Evolutionary conservation across 345 rosid genomes (phyloP), one percentile per base, ranked within the genome.

Genomic region (Eucalyptus shirleyi): DNA sequence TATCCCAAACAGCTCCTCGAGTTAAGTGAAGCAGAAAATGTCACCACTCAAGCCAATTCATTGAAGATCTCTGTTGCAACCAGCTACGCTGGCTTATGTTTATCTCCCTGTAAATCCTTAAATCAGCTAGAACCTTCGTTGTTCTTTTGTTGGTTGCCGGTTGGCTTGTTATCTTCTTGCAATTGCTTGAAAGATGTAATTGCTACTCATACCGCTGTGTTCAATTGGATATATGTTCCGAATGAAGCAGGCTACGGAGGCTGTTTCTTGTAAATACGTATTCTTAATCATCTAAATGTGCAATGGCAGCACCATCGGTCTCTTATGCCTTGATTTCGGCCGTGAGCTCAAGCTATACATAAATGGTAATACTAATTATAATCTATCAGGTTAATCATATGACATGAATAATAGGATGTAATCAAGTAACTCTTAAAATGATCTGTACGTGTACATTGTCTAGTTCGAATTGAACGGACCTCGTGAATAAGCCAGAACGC

Each of bases 1-100:
- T 97, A 30, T 95, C 98, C 59, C 94, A 93, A 90, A 94, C 91
- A n/a, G 93, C 95, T 80, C 96, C 97, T 42, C 92, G 88, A 87
- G 44, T 97, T 88, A 93, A 96, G 77, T 98, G 83, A 72, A 72
- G 83, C 45, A 37, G 83, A 72, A 72, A 72, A 72, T 72, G 83
- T 72, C 83, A 37, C 12, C 47, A 19, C 45, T 72, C 45, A 23
- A 37, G 83, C 45, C 45, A 72, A 72, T 72, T 37, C 45, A 72
- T 40, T 11, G 83, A 72, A 37, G 83, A 72, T 72, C 83, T 6
- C 45, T 72, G 2, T 37, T 72, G 83, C 83, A 37, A 72, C 40
- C 23, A 37, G 83, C 83, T 77, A 77, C 40, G 42, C 81, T 34
- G 81, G 23, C 81, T 69, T 69, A 19, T 69, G 44, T 69, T 67